Conservation (phyloP, 805 yeast genomes). For the Clavispora vitiphila region DNA sequence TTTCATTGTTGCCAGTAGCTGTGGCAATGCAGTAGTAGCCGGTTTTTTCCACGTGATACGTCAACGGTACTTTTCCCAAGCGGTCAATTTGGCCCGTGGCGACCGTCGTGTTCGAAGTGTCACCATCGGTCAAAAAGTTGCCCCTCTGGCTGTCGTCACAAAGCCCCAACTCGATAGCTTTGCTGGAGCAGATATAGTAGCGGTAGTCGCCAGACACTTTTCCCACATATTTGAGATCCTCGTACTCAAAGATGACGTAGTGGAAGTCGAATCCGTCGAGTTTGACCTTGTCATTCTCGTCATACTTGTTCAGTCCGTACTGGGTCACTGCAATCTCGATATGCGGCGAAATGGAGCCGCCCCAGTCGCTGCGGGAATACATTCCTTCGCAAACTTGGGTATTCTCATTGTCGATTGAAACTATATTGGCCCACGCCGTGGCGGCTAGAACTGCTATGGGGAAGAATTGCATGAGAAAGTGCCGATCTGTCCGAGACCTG, state of each 20-base stretch:
- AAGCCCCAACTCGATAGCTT: conserved; percentile 46
- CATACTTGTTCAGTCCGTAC: conserved; percentile 25
- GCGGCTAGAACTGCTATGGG: conserved; percentile 5
- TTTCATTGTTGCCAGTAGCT: conserved; percentile 27
- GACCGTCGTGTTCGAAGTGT: conserved; percentile 48
- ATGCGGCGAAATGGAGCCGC: conserved; percentile 65
- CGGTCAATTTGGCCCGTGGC: conserved; percentile 50
- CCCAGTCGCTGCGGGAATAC: conserved; percentile 83
- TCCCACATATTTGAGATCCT: conserved; percentile 71
- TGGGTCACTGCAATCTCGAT: conserved; percentile 26
- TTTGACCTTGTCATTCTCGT: conserved; percentile 56
- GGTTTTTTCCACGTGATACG: conserved; percentile 64
- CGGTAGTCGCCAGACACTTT: conserved; percentile 30
- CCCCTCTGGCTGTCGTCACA: conserved; percentile 58
- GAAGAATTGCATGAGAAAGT: conserved; percentile 2
- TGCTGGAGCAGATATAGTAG: conserved; percentile 72
- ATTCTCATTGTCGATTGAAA: conserved; percentile 39
- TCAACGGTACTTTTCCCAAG: conserved; percentile 55
- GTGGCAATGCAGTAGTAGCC: conserved; percentile 93
- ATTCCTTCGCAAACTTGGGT: conserved; percentile 84
- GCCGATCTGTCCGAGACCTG: background rate
- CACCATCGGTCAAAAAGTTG: conserved; percentile 52
- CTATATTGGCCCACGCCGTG: conserved; percentile 36
- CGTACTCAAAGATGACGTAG: conserved; percentile 77
- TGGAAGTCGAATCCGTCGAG: conserved; percentile 41